phyloP scores from a whole-genome alignment of 1,284 basidiomycete species.

The Leccinum subrobustum region DNA sequence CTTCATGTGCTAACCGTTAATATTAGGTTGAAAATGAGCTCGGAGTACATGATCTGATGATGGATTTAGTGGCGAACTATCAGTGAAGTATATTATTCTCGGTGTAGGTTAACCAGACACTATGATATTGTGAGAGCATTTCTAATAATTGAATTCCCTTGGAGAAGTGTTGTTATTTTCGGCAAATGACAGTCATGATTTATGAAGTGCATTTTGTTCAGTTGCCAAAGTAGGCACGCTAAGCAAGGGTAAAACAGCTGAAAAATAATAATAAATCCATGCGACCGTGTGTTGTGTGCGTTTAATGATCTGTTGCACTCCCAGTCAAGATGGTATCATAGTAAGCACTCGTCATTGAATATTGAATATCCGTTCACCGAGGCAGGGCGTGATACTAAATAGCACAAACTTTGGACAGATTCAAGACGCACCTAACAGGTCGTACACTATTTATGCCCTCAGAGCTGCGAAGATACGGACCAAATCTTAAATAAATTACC shows the following conservation, averaged over 20 bases:
- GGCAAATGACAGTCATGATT: neutral
- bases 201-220: neutral
- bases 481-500: neutral
- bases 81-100: conserved; percentile 6
- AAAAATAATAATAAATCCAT: neutral
- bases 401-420: neutral
- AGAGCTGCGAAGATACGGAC: neutral
- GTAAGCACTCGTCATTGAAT: neutral
- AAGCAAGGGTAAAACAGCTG: neutral
- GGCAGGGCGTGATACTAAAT: neutral
- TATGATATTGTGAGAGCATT: neutral
- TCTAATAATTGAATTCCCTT: neutral
- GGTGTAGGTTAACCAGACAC: neutral
- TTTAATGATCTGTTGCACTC: neutral
- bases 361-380: neutral
- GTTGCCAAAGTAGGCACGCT: neutral
- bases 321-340: neutral
- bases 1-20: conserved; percentile 9
- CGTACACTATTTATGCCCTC: neutral
- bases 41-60: conserved; percentile 37
- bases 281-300: neutral
- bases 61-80: conserved; percentile 11
- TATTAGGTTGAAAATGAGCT: conserved; percentile 39
- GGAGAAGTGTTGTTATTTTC: neutral
- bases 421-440: neutral